phyloP scores from a whole-genome alignment of 2,329 filamentous ascomycete species.

The Zymoseptoria tritici region DNA sequence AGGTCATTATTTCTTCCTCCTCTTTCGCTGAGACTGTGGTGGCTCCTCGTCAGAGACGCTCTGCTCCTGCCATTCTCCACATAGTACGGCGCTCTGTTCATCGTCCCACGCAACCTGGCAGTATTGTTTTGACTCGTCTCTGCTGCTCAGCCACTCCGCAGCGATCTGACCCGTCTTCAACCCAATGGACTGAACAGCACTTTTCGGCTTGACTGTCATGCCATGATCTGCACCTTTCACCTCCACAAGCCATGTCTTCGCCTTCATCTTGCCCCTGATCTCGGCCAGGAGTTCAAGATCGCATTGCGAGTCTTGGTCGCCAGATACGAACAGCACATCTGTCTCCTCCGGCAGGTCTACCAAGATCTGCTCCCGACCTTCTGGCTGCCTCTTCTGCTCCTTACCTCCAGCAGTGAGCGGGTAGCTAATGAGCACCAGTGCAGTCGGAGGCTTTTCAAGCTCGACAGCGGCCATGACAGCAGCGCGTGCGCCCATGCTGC shows the following conservation, averaged over 20 bases:
- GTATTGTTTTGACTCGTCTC: constrained; percentile 1
- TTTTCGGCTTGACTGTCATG: constrained; percentile 7
- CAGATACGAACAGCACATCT: constrained; percentile 35
- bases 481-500: constrained; percentile 40
- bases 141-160: constrained; percentile 9
- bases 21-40: not conserved
- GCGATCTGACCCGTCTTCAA: constrained; percentile 9
- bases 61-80: constrained; percentile 1
- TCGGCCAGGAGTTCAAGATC: constrained; percentile 23
- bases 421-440: constrained; percentile 36
- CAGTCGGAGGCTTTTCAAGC: constrained; percentile 3
- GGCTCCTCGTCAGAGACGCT: not conserved
- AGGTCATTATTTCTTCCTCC: not conserved
- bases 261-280: constrained; percentile 33
- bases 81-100: constrained; percentile 1
- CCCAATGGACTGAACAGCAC: constrained; percentile 3
- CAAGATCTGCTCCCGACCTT: constrained; percentile 34
- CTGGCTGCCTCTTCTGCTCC: constrained; percentile 14
- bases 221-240: constrained; percentile 33
- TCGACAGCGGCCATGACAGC: constrained; percentile 33
- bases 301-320: constrained; percentile 33
- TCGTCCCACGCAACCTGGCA: constrained; percentile 6
- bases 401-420: constrained; percentile 33
- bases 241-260: constrained; percentile 30
- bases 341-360: constrained; percentile 25